Conservation (phyloP, 441 rosid genomes). For the Metrosideros polymorpha region DNA sequence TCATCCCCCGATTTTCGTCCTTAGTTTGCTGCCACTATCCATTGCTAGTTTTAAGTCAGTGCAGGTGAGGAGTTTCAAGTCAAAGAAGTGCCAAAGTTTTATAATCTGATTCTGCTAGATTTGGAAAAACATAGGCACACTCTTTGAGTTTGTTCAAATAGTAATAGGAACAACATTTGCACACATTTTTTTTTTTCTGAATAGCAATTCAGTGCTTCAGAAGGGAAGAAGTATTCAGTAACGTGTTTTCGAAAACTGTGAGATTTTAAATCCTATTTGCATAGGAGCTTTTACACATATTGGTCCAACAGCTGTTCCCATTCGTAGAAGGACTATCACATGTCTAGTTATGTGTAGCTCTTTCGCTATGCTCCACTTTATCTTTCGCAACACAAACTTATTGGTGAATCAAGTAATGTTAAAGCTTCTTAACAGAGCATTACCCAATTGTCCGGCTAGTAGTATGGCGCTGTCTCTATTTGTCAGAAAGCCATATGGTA, state of each 20-base stretch:
- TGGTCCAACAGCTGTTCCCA: too few species aligned
- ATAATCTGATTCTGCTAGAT: not conserved
- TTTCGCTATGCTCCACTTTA: not conserved
- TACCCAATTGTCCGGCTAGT: not conserved
- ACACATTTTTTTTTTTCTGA: not conserved
- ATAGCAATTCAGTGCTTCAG: not conserved
- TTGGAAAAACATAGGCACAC: not conserved
- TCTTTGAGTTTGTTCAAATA: not conserved
- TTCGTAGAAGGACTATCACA: not conserved
- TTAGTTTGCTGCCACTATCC: accelerated
- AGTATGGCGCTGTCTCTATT: not conserved
- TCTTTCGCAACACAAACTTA: not conserved
- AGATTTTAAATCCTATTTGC: not conserved
- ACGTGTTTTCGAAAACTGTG: not conserved
- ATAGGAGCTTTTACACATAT: not conserved
- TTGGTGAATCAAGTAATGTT: not conserved
- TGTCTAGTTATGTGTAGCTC: not conserved
- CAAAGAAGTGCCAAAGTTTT: not conserved
- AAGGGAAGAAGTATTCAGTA: not conserved
- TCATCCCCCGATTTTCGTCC: accelerated
- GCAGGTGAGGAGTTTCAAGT: not conserved
- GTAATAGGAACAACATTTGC: not conserved
- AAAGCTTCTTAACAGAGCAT: not conserved
- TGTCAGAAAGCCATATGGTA: not conserved
- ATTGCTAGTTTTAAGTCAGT: not conserved